Evolutionary conservation across 2,329 filamentous ascomycete genomes (phyloP), one percentile per base, ranked within the genome.

Genomic region (Zopfia rhizophila): DNA sequence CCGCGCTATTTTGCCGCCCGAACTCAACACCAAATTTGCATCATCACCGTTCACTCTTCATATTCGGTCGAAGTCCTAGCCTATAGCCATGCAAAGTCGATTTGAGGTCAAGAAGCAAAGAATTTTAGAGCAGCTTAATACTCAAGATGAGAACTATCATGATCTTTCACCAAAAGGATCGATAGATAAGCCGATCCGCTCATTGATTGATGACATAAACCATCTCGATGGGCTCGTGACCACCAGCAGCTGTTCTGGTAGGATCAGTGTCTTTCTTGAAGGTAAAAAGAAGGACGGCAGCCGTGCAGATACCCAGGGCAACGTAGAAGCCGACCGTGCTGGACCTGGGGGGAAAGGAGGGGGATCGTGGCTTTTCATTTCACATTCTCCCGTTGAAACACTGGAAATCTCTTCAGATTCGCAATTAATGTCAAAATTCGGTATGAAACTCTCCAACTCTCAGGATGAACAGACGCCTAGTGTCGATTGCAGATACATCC

Each of bases 111-210:
- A 84, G 66, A 97, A 97, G 72, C 68, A 73, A 38, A 85, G 81
- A 48, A 95, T 96, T 55, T 75, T 97, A 11, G 73, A 79, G 29
- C 82, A 87, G 55, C 84, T 97, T 3, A 76, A 83, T 7, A 78
- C 85, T 3, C 88, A 91, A 1, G 82, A 84, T 30, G 79, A 78
- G 3, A 81, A 88, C 48, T 96, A 96, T 72, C 83, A 84, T 28
- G 93, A 97, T 72, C 81, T 88, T 6, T 96, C 90, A 1, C 92
- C 93, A 3, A 97, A 97, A 75, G 93, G 92, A 12, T 88, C 86
- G 1, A 82, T 97, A 14, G 93, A 97, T 69, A 82, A 77, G 35
- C 88, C 85, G 1, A 91, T 97, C 56, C 82, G 87, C 33, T 80
- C 86, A 16, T 77, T 97, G 41, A 91, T 97, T 50, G 79, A 81